Conservation (phyloP, 495 filamentous ascomycete species). For the Xylaria castorea region DNA sequence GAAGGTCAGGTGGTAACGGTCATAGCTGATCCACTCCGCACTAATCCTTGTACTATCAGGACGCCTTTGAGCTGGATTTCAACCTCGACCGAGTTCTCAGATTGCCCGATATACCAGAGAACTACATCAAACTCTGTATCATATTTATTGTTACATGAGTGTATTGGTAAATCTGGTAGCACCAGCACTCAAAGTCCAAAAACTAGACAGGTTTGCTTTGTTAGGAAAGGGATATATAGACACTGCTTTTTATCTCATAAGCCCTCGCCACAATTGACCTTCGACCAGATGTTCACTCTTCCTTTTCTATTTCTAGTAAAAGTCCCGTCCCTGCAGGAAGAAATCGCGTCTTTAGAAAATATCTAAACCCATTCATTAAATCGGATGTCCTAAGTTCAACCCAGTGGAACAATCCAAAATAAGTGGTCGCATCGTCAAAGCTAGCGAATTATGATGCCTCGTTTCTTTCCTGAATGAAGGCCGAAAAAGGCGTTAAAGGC, state of each 20-base stretch:
- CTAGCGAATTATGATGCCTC: neutral
- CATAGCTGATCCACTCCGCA: slow-evolving; percentile 14
- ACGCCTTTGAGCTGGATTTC: neutral
- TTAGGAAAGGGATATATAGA: no score
- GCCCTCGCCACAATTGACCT: no score
- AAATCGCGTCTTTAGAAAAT: neutral
- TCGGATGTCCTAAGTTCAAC: neutral
- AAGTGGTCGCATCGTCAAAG: neutral
- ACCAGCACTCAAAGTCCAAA: neutral
- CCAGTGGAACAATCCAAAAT: neutral
- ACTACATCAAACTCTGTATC: neutral
- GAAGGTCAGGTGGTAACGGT: neutral
- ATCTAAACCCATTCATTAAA: neutral
- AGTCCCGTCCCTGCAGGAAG: neutral
- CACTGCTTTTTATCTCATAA: neutral
- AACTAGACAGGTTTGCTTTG: no score
- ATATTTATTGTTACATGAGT: neutral
- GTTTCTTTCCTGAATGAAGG: neutral
- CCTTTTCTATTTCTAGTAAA: neutral
- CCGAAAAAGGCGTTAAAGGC: neutral
- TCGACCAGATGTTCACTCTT: neutral
- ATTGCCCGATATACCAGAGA: neutral
- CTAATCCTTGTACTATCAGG: neutral
- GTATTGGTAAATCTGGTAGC: neutral
- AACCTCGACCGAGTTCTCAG: neutral